These are phyloP conservation scores for Aspergillus proliferans DNA, from an alignment of 2,329 filamentous ascomycete species.

Conservation along the genomic window DNA sequence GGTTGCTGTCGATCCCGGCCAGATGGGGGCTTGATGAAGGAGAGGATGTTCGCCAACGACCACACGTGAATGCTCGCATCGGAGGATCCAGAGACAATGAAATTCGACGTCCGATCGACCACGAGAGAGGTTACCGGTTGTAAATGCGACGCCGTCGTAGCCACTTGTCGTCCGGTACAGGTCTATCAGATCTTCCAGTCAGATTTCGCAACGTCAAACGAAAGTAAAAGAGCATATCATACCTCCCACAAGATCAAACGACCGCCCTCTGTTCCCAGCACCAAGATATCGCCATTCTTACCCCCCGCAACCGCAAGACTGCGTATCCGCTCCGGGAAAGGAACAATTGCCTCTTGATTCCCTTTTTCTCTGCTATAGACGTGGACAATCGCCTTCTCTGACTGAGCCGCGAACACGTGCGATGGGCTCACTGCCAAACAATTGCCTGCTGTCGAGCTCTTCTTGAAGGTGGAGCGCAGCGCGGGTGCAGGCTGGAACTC, in stretches of 20 bases:
- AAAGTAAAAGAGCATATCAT: slow-evolving; percentile 23
- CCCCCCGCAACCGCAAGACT: slow-evolving; percentile 67
- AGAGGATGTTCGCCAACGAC: slow-evolving; percentile 70
- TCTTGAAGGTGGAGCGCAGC: slow-evolving; percentile 80
- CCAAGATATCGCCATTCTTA: slow-evolving; percentile 54
- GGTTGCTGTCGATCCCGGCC: slow-evolving; percentile 37
- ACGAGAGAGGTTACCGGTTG: slow-evolving; percentile 64
- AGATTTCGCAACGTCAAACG: neutral
- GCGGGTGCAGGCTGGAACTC: slow-evolving; percentile 70
- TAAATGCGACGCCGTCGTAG: slow-evolving; percentile 38
- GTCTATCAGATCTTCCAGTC: slow-evolving; percentile 20
- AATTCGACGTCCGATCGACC: slow-evolving; percentile 57
- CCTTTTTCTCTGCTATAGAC: slow-evolving; percentile 80
- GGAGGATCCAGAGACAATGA: slow-evolving; percentile 41
- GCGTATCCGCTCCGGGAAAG: slow-evolving; percentile 80
- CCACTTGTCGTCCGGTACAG: slow-evolving; percentile 41
- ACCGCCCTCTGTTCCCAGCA: slow-evolving; percentile 78
- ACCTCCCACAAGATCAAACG: slow-evolving; percentile 92
- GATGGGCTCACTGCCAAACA: slow-evolving; percentile 72
- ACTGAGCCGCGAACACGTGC: slow-evolving; percentile 86
- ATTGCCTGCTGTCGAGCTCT: slow-evolving; percentile 73
- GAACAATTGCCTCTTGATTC: slow-evolving; percentile 80
- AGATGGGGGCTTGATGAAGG: slow-evolving; percentile 46
- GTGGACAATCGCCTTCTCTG: slow-evolving; percentile 85
- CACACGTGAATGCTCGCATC: slow-evolving; percentile 92